Base-by-base conservation (phyloP, 768 basidiomycete species). In the Suillus alpinus region DNA sequence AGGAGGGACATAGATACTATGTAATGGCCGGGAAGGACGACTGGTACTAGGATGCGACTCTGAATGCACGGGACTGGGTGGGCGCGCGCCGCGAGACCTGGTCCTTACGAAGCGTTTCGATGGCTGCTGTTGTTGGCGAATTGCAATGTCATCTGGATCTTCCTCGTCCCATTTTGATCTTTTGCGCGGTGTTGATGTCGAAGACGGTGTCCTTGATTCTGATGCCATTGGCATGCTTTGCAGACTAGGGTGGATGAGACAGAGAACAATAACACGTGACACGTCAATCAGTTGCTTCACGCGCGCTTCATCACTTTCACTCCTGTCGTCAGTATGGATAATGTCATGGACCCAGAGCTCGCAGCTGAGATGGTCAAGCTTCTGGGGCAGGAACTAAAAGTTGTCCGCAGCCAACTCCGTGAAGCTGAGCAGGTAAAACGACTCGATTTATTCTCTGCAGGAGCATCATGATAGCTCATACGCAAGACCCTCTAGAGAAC, bases 1-100 rank as follows among this genome's bases (percentile, higher is more conserved):
- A 43, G 83, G 84, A 3, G 94, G 95, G 0, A 88, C 92, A 71
- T 86, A 91, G 37, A 80, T 65, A 65, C 92, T 93, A 63, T 89
- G 82, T 6, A 67, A n/a, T 7, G 68, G 65, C 20, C 67, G 66
- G 29, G 41, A 29, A 50, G 56, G 31, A 43, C 51, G 61, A 58
- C 61, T 53, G 20, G 64, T 66, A n/a, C 66, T 61, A 43, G 63
- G 59, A 59, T 44, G 46, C 44, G n/a, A n/a, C 18, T 34, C 20
- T 18, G 60, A 34, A 18, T 37, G 29, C n/a, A 51, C 50, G 14
- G 68, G 50, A 53, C 73, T 43, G 46, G 64, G 41, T 62, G 65
- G 56, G 59, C 43, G 62, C 53, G 67, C 53, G 53, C 71, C 64
- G 59, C 58, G 61, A 50, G 59, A 7, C 26, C 29, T 41, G 10